A percentile compares a stretch with the other conserved stretches of the same genome.
These are phyloP conservation scores for Candida peoriensis DNA, from an alignment of 805 yeast genomes.

Conservation along the genomic window DNA sequence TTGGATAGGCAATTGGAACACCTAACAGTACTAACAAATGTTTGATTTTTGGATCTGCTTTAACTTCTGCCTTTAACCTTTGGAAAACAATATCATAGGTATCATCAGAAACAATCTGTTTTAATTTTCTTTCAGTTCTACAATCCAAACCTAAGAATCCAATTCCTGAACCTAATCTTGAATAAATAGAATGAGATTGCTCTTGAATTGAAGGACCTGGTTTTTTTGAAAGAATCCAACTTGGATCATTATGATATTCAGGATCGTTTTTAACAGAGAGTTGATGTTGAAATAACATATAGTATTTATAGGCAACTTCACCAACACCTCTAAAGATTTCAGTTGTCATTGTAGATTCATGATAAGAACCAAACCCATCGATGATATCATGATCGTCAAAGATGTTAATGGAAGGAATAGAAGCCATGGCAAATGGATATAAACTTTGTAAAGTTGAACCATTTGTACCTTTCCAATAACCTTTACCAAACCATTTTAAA, in stretches of 20 bases:
- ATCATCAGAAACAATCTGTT: constrained; percentile 45
- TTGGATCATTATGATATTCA: constrained; percentile 35
- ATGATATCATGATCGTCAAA: constrained; percentile 96
- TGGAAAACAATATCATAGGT: constrained; percentile 60
- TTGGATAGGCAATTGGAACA: constrained; percentile 92
- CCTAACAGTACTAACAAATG: constrained; percentile 84
- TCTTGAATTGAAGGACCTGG: constrained; percentile 69
- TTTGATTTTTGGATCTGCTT: constrained; percentile 46
- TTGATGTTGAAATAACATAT: constrained; percentile 90
- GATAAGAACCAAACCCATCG: constrained; percentile 93
- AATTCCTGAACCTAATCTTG: constrained; percentile 69
- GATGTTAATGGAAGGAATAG: constrained; percentile 81
- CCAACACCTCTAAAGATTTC: constrained; percentile 72
- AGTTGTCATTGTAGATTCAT: constrained; percentile 65
- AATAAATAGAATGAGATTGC: constrained; percentile 60
- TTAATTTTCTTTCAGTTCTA: constrained; percentile 78
- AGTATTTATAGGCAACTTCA: constrained; percentile 73
- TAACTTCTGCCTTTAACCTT: constrained; percentile 53
- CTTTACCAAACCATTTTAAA: constrained; percentile 84
- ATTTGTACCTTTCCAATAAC: constrained; percentile 68
- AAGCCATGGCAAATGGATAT: constrained; percentile 71
- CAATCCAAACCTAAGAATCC: constrained; percentile 83
- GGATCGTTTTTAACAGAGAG: constrained; percentile 42
- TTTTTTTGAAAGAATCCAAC: constrained; percentile 57
- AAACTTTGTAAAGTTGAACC: constrained; percentile 64